Evolutionary conservation across 2,329 filamentous ascomycete species (phyloP), one percentile per base, ranked within the genome.

Genomic region (Colletotrichum tamarilloi): DNA sequence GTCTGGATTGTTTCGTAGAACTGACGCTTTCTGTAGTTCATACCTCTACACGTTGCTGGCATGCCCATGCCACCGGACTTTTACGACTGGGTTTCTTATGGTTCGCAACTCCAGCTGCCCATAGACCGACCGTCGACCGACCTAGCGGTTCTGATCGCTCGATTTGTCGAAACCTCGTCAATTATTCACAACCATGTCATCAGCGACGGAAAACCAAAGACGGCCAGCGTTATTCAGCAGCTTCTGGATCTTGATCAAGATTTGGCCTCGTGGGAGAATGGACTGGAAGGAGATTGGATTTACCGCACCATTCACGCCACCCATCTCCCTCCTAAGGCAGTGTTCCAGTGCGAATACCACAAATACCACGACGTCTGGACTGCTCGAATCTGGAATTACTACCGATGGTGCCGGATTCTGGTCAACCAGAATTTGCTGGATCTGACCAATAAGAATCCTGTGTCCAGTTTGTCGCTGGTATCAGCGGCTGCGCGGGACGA

Each of bases 351-450:
- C 14, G 82, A 84, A 67, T 91, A 89, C 76, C 89, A 92, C 77
- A 78, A 84, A 26, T 92, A 92, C 76, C 79, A 80, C 19, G 85
- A 87, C 74, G 85, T 90, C 67, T 90, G 86, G 84, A 81, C 85
- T 22, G 87, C 86, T 9, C 85, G 87, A 28, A 84, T 88, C 53
- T 92, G 88, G 88, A 89, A 88, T 72, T 87, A 91, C 75, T 90
- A 88, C 76, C 88, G 90, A 28, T 90, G 88, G 84, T 84, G 85
- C 7, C 86, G 88, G n/a, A 86, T 91, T 28, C 79, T 91, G 11
- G 77, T 86, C 19, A 87, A 85, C 77, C 85, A 90, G 73, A 82
- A 85, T 55, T 84, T 92, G 14, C 78, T 88, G 11, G 81, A 83
- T 12, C 77, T 84, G 38, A 79, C 80, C 5, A 79, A 80, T 52